Base-by-base conservation (phyloP, 73 alveolate genomes). In the Paraurostyla sp. region DNA sequence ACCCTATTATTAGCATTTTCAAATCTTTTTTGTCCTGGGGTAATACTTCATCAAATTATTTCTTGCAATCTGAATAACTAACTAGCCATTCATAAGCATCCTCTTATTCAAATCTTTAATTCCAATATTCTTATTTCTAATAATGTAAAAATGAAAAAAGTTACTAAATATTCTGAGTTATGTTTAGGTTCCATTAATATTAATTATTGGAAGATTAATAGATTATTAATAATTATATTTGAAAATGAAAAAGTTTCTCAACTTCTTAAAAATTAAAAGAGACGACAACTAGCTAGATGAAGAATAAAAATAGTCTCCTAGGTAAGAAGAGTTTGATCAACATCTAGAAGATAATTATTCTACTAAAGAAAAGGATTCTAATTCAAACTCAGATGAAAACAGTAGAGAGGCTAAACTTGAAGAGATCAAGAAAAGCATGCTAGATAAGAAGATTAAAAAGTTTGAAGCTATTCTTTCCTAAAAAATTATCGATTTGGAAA, bases 401-500 rank as follows among this genome's bases (percentile, higher is more conserved):
- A 75, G 41, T 51, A 16, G 60, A 49, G 87, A 43, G 16, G 87
- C 87, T 20, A 75, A 75, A 52, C 73, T 75, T 4, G 87, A 75
- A 27, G 87, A 75, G 27, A 75, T 75, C 2, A 75, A 49, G 75
- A 16, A 51, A 36, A 75, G 87, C 48, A 49, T 49, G 76, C 38
- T 75, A 7, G 87, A 49, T 36, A 43, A 50, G 27, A 75, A 50
- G 76, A 29, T 75, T 43, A 75, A 75, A 32, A 75, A 75, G 52
- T 75, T 75, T 49, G 48, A 75, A 25, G 23, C 15, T 29, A 20
- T 75, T 7, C 75, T 75, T 1, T 49, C 56, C 20, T 46, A 43
- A n/a, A 75, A 75, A 50, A 35, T 46, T 2, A 80, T 95, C 30
- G 92, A 89, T 41, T 48, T 95, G 42, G 95, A 92, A 29, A 92